Conservation (phyloP, 129 eudicot genomes). For the Artemisia argyi region DNA sequence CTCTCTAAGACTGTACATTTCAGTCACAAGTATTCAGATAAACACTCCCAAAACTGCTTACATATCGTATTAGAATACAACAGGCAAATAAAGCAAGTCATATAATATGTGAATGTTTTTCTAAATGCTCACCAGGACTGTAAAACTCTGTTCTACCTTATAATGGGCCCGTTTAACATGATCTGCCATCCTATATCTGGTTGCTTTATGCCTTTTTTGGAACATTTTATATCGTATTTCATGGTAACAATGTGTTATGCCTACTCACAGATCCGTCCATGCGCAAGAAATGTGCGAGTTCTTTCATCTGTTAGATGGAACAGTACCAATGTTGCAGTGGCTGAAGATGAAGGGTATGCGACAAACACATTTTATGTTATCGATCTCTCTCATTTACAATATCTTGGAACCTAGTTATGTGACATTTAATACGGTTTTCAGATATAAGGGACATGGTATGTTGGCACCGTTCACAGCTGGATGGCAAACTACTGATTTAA, state of each 20-base stretch:
- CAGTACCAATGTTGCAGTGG: conserved; percentile 41
- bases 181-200: background rate
- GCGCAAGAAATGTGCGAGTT: conserved; percentile 23
- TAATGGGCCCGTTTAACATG: background rate
- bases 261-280: conserved; percentile 26
- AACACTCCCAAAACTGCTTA: no score
- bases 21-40: no score
- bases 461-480: conserved; percentile 98
- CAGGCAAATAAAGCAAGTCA: no score
- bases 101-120: no score
- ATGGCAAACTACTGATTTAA: conserved; percentile 66
- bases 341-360: conserved; percentile 50
- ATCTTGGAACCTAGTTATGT: background rate
- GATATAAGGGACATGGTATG: conserved; percentile 89
- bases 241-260: background rate
- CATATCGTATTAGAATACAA: no score
- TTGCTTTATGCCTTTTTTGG: background rate
- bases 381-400: background rate
- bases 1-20: no score
- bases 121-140: background rate
- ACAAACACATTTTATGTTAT: background rate
- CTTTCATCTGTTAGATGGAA: conserved; percentile 35
- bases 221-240: background rate
- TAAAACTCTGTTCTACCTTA: background rate
- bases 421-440: conserved; percentile 25